Percentiles rank a stretch among this genome's conserved stretches.
phyloP scores from a whole-genome alignment of 1,284 basidiomycete species.

The Sanguinoderma infundibulare region DNA sequence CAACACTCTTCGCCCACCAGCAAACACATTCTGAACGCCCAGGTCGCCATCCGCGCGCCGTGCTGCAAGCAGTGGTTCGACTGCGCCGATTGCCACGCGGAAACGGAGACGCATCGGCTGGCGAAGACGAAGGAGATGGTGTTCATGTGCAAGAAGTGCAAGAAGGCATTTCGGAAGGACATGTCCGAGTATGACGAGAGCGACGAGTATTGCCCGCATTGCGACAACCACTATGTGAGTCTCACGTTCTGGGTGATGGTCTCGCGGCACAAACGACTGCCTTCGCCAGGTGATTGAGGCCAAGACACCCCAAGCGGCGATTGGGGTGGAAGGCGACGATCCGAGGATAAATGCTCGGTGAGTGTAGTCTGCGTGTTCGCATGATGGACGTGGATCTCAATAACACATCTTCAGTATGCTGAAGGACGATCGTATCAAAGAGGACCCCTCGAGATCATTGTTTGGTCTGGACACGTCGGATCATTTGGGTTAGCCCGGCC shows the following conservation, averaged over 20 bases:
- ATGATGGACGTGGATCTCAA: not conserved
- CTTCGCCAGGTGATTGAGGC: conserved; percentile 85
- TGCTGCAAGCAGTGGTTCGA: conserved; percentile 97
- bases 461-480: conserved; percentile 47
- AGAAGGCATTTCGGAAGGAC: conserved; percentile 96
- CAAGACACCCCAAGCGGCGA: conserved; percentile 85
- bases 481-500: conserved; percentile 36
- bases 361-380: conserved; percentile 33
- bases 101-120: conserved; percentile 77
- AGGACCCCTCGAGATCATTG: conserved; percentile 53
- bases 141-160: conserved; percentile 98
- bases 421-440: conserved; percentile 69
- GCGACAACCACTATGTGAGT: conserved; percentile 96
- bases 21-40: conserved; percentile 93
- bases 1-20: conserved; percentile 43
- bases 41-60: conserved; percentile 91
- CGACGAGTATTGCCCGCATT: conserved; percentile 98
- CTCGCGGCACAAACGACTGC: not conserved
- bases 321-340: conserved; percentile 92
- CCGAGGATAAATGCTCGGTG: conserved; percentile 86
- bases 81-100: conserved; percentile 94
- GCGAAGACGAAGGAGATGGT: conserved; percentile 87
- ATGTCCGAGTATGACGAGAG: conserved; percentile 91
- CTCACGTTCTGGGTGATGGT: not conserved
- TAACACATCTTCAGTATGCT: conserved; percentile 56